Percentiles rank a stretch among this genome's conserved stretches.
Conservation (phyloP, 2,329 filamentous ascomycete species). For the Xylariaceae sp. region DNA sequence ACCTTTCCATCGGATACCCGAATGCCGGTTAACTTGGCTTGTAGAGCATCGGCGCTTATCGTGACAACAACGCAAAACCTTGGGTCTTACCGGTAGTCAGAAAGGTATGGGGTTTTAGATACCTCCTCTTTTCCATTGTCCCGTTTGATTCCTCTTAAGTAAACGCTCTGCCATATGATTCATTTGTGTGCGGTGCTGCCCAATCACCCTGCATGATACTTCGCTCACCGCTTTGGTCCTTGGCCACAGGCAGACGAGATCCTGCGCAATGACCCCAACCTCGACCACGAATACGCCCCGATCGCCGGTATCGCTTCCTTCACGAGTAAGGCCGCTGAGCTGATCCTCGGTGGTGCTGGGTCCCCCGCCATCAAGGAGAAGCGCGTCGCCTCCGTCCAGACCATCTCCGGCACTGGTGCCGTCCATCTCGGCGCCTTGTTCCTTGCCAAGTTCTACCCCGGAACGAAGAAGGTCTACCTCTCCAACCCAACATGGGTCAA, state of each 20-base stretch:
- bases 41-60: conserved; percentile 83
- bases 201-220: conserved; percentile 3
- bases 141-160: no score
- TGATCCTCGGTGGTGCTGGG: conserved; percentile 76
- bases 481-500: conserved; percentile 98
- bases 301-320: conserved; percentile 88
- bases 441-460: conserved; percentile 87
- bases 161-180: no score
- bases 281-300: conserved; percentile 98
- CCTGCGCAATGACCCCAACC: conserved; percentile 82
- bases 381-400: conserved; percentile 82
- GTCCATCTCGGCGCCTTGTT: conserved; percentile 93
- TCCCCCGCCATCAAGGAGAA: conserved; percentile 85
- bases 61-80: conserved; percentile 93
- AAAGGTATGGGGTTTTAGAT: conserved; percentile 68
- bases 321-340: conserved; percentile 87
- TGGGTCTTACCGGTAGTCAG: conserved; percentile 97
- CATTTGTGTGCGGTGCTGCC: not conserved
- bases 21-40: conserved; percentile 10
- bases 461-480: conserved; percentile 80
- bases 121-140: not conserved
- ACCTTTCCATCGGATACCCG: not conserved
- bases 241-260: conserved; percentile 80
- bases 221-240: conserved; percentile 30
- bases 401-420: conserved; percentile 95